Conservation (phyloP, 164 flowering plant genomes). For the Malania oleifera region DNA sequence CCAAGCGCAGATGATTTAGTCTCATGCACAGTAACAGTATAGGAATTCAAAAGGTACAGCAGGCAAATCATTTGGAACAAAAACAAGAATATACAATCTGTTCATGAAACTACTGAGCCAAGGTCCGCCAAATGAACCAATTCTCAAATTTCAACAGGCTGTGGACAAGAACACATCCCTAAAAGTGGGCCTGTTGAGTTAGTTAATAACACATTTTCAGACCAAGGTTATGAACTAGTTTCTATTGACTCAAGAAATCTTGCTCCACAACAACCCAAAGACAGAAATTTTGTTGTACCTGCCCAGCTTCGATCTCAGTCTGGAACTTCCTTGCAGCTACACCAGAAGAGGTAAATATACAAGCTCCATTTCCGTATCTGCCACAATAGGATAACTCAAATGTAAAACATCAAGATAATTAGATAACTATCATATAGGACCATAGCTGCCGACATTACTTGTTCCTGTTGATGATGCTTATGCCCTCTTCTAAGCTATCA, state of each 20-base stretch:
- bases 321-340: slow-evolving; percentile 18
- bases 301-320: slow-evolving; percentile 41
- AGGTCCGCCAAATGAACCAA: too few species aligned
- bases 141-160: too few species aligned
- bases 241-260: too few species aligned
- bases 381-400: neutral
- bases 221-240: neutral
- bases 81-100: neutral
- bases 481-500: slow-evolving; percentile 69
- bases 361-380: slow-evolving; percentile 50
- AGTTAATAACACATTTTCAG: neutral
- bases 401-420: neutral
- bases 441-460: slow-evolving; percentile 26
- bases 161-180: too few species aligned
- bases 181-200: too few species aligned
- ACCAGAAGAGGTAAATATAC: slow-evolving; percentile 16
- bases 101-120: too few species aligned
- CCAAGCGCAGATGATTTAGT: neutral
- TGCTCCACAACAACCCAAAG: too few species aligned
- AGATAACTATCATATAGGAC: neutral
- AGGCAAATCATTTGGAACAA: neutral
- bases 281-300: slow-evolving; percentile 27
- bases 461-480: slow-evolving; percentile 55
- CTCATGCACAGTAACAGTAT: neutral
- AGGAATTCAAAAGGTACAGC: neutral